phyloP scores from a whole-genome alignment of 306 rosid species.

The Betula pendula region DNA sequence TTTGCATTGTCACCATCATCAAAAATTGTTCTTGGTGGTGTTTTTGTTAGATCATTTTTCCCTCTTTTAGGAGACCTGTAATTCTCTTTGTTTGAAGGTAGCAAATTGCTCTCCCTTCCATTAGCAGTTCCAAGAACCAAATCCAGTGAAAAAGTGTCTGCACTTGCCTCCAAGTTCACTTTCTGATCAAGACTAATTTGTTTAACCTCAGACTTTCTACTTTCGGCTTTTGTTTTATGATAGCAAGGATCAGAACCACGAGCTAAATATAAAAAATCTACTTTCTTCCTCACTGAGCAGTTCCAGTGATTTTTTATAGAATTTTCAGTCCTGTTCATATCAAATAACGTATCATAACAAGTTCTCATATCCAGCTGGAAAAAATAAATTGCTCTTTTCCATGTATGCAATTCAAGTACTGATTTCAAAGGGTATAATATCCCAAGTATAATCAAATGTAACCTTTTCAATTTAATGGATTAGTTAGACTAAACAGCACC shows the following conservation, averaged over 20 bases:
- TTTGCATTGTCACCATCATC: not conserved
- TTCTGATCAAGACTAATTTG: conserved; percentile 13
- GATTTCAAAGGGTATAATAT: not conserved
- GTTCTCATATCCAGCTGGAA: not conserved
- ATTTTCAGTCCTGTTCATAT: conserved; percentile 46
- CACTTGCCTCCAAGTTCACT: not conserved
- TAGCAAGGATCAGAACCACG: not conserved
- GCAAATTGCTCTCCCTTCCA: not conserved
- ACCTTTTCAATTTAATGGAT: not conserved
- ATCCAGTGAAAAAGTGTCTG: conserved; percentile 8
- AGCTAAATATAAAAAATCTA: not conserved
- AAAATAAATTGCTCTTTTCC: not conserved
- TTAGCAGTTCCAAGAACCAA: not conserved
- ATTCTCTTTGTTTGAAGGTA: conserved; percentile 1
- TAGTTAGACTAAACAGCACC: not conserved
- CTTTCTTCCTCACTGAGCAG: conserved; percentile 38
- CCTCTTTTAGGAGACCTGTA: not conserved
- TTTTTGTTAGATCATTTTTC: not conserved
- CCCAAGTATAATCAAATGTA: not conserved
- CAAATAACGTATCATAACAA: not conserved
- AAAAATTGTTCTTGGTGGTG: not conserved
- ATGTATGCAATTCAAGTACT: not conserved
- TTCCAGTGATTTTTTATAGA: conserved; percentile 52
- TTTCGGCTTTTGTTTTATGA: not conserved
- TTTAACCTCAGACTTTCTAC: not conserved